Base-by-base conservation (phyloP, 306 rosid genomes). In the Vigna radiata region DNA sequence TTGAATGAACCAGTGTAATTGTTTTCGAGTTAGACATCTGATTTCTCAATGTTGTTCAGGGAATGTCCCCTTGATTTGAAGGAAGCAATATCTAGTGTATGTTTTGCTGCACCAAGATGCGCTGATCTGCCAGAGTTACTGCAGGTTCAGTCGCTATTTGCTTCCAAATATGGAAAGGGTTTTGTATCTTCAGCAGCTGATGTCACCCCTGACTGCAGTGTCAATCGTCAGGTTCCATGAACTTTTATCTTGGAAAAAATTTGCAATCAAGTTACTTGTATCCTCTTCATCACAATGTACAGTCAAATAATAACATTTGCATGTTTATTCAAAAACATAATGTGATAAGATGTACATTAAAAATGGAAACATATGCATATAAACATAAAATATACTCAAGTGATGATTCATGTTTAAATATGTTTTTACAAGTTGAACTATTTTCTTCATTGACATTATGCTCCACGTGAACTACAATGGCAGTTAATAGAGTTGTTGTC, bases 101-200 rank as follows among this genome's bases (percentile, higher is more conserved):
- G 96, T 83, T 94, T 94, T 87, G 96, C 96, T 64, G 97, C 98
- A 47, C 98, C 97, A 46, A 89, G 98, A 72, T 91, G 98, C 75
- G 87, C 93, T 4, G 97, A 91, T 85, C 90, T 94, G 52, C 86
- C 97, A 1, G 98, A 94, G 86, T 85, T 94, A 81, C 72, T 90
- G 77, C 98, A 94, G 84, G 98, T 91, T 85, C 98, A 91, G 82
- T 33, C 86, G 68, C 84, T 84, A 73, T 94, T 94, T 89, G 86
- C 78, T 12, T 68, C 91, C 53, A 94, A 94, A 88, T 94, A 91
- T 64, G 96, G 98, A 41, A 94, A 87, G 79, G 91, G 88, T 79
- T 94, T 94, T 86, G 72, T 90, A 46, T 81, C 91, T 62, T 93
- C 93, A 31, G 95, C 95, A 49, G 83, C 94, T 13, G 97, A 89